These are phyloP conservation scores for Alternaria arbusti DNA, from an alignment of 2,329 filamentous ascomycete genomes.

Conservation along the genomic window DNA sequence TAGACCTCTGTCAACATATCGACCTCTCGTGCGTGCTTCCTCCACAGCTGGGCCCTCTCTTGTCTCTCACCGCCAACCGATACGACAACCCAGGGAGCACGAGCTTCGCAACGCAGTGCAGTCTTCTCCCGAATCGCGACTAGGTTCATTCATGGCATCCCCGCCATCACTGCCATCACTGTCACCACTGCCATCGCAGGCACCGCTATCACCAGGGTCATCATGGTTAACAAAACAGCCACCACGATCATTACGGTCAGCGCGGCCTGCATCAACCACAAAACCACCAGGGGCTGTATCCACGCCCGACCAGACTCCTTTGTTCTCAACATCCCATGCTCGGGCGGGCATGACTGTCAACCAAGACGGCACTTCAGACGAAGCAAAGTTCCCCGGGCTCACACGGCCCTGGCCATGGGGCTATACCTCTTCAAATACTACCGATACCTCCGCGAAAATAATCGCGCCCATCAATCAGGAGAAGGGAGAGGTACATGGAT, in stretches of 20 bases:
- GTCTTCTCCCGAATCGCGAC: not conserved
- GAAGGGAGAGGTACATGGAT: not conserved
- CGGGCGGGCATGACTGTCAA: not conserved
- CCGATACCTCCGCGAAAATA: not conserved
- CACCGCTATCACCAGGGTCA: not conserved
- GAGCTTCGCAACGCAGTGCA: not conserved
- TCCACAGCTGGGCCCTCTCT: not conserved
- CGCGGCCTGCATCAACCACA: not conserved
- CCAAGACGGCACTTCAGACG: not conserved
- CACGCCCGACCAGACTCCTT: not conserved
- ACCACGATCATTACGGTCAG: not conserved
- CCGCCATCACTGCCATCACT: not conserved
- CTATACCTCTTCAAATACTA: not conserved
- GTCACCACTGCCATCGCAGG: not conserved
- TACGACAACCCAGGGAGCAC: not conserved
- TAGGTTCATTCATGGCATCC: not conserved
- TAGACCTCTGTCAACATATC: not conserved
- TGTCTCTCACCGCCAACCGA: not conserved
- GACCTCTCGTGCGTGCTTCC: not conserved
- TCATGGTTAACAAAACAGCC: not conserved
- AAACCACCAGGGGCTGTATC: not conserved
- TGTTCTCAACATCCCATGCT: not conserved
- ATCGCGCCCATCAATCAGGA: not conserved
- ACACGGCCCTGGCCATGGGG: not conserved
- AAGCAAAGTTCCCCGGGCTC: not conserved